Evolutionary conservation across 2,329 filamentous ascomycete genomes (phyloP), one percentile per base, ranked within the genome.

Genomic region (Ascochyta clinopodiicola): DNA sequence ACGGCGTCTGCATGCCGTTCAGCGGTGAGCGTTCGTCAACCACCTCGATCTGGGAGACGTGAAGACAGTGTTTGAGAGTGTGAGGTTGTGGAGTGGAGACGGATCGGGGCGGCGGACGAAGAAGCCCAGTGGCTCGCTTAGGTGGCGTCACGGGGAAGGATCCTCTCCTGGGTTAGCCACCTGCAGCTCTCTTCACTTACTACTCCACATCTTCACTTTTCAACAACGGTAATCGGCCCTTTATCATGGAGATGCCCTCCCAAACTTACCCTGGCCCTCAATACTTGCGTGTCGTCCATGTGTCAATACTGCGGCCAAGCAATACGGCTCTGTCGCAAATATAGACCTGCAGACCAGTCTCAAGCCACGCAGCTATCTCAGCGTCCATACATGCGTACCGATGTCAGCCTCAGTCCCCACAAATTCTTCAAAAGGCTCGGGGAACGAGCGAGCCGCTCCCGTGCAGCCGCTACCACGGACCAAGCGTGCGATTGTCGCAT

Each of bases 391-490:
- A 51, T 13, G 40, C 40, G 15, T 6, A 32, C 40, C 22, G 42
- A 42, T 19, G 8, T 51, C 42, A 47, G 36, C 37, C 42, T 34
- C 42, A 17, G 43, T 22, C n/a, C 19, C 52, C 52, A 51, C 46
- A 49, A 31, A 22, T 44, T 27, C 10, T 15, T 29, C 13, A 24
- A 2, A 31, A 36, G 12, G 22, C 3, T 35, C 43, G 43, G 36
- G 52, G 47, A 50, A 46, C 37, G 37, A 42, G 19, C 46, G 52
- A 46, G 52, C 46, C 52, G 52, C 52, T 56, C 31, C 52, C 52
- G 52, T 34, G 52, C 43, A 51, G 47, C 52, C 52, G 52, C 52
- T 47, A 37, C 37, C 50, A 53, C 25, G 22, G 29, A 31, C 35
- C 22, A 36, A 42, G 25, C 45, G 29, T 45, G 34, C 24, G 12